phyloP scores from a whole-genome alignment of 2,329 filamentous ascomycete genomes.

The Stachybotrys chlorohalonatus region DNA sequence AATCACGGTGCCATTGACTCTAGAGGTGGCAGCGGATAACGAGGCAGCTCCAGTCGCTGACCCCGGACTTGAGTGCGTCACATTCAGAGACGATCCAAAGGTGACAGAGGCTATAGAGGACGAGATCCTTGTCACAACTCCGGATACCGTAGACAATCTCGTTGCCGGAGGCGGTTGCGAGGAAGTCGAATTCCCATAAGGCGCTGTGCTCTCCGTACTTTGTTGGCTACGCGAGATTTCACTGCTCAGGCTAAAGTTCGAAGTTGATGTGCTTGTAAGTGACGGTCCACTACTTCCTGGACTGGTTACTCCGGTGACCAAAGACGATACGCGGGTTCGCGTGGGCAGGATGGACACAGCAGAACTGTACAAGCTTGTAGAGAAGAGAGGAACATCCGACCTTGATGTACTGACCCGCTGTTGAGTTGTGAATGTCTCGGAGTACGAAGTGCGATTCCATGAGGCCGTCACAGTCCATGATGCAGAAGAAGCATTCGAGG shows the following conservation, averaged over 20 bases:
- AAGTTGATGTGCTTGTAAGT: neutral
- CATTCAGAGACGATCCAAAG: neutral
- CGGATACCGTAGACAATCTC: neutral
- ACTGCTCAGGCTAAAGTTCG: neutral
- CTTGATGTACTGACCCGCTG: neutral
- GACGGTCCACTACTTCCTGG: neutral
- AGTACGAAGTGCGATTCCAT: neutral
- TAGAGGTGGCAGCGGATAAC: neutral
- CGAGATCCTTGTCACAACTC: neutral
- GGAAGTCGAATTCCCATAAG: neutral
- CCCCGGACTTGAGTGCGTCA: neutral
- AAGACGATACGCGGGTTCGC: neutral
- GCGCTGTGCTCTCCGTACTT: neutral
- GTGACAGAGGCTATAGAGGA: neutral
- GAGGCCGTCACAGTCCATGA: neutral
- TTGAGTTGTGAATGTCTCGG: neutral
- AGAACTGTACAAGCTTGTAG: neutral
- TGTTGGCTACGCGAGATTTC: neutral
- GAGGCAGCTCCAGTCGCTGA: neutral
- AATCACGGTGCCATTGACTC: neutral
- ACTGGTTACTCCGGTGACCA: neutral
- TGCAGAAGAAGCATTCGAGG: neutral
- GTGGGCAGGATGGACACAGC: neutral
- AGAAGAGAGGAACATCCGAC: neutral
- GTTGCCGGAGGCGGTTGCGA: neutral